phyloP scores from a whole-genome alignment of 1,139 yeast genomes.

The Geotrichum klebahnii region DNA sequence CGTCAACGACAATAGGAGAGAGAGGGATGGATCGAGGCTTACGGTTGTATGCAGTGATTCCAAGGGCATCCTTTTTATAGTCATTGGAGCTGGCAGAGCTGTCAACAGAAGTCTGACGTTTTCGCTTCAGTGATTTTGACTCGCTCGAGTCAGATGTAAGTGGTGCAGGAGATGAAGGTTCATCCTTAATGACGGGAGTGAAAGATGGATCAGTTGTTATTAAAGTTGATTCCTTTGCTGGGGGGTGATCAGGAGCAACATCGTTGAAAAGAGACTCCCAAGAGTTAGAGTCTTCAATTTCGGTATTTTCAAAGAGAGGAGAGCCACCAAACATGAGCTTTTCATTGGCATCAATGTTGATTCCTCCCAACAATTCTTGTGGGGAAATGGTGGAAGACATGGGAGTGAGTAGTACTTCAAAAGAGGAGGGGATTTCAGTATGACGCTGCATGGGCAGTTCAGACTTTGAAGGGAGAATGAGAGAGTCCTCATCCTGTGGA shows the following conservation, averaged over 20 bases:
- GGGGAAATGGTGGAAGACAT: constrained; percentile 36
- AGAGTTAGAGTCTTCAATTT: constrained; percentile 26
- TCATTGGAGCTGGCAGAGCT: constrained; percentile 22
- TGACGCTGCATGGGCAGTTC: constrained; percentile 4
- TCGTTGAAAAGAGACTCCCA: constrained; percentile 23
- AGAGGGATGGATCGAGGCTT: constrained; percentile 45
- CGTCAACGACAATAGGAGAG: constrained; percentile 56
- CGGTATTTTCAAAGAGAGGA: constrained; percentile 38
- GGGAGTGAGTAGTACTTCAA: constrained; percentile 22
- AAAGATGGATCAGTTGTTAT: constrained; percentile 8
- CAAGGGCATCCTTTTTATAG: constrained; percentile 39
- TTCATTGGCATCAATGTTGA: constrained; percentile 20
- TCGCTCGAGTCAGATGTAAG: not conserved
- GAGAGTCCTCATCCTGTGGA: constrained; percentile 17
- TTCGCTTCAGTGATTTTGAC: constrained; percentile 16
- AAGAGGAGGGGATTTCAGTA: not conserved
- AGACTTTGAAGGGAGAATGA: constrained; percentile 7
- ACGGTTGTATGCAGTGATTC: constrained; percentile 41
- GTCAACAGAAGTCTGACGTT: constrained; percentile 16
- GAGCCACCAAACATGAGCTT: constrained; percentile 28
- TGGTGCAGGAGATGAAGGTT: constrained; percentile 14
- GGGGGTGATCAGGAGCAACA: constrained; percentile 8
- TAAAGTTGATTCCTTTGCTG: not conserved
- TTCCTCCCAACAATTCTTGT: constrained; percentile 31
- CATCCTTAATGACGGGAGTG: constrained; percentile 14